These are phyloP conservation scores for Anthostomella pinea DNA, from an alignment of 2,329 filamentous ascomycete species.

Conservation along the genomic window DNA sequence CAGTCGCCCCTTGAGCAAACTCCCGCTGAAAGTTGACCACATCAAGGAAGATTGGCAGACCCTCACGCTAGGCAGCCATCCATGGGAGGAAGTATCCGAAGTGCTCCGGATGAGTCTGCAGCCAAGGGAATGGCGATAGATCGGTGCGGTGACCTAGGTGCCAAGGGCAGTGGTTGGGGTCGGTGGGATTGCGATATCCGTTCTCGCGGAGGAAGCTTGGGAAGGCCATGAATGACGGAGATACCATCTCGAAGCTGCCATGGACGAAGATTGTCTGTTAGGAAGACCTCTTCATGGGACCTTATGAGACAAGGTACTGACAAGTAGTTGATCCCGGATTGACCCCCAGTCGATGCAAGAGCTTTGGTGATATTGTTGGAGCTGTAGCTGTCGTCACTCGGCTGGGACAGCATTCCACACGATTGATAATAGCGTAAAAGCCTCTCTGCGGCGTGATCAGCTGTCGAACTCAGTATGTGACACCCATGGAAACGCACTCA, in stretches of 20 bases:
- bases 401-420: conserved; percentile 19
- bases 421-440: conserved; percentile 25
- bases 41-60: conserved; percentile 15
- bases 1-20: conserved; percentile 6
- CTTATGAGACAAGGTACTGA: conserved; percentile 3
- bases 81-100: conserved; percentile 14
- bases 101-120: conserved; percentile 14
- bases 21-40: conserved; percentile 17
- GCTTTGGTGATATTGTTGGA: conserved; percentile 21
- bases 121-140: conserved; percentile 12
- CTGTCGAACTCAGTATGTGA: neutral
- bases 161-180: conserved; percentile 11
- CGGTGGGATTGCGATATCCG: conserved; percentile 11
- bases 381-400: conserved; percentile 11
- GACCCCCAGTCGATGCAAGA: conserved; percentile 11
- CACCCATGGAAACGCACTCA: conserved; percentile 12
- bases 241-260: conserved; percentile 10
- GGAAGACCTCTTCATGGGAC: neutral
- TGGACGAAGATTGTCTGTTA: neutral
- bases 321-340: conserved; percentile 15
- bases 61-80: conserved; percentile 19
- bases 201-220: conserved; percentile 19
- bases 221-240: conserved; percentile 13
- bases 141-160: conserved; percentile 12
- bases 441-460: conserved; percentile 10